Evolutionary conservation across 2,329 filamentous ascomycete species (phyloP).

Genomic region (Talaromyces sp.): DNA sequence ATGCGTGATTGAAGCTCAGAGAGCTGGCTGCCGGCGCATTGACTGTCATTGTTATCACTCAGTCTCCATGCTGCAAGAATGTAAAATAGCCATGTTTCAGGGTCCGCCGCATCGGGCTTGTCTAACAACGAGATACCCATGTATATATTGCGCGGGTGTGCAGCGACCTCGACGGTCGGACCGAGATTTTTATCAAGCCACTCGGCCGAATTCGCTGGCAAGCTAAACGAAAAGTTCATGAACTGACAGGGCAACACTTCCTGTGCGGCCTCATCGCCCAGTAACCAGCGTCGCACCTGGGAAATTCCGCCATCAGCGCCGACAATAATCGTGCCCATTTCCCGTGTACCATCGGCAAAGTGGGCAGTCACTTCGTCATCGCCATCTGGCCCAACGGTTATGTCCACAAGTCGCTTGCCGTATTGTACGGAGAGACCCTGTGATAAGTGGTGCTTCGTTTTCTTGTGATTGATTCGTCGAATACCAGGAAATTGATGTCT

Average conservation of each 20-base stretch:
- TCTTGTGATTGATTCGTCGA: conserved; percentile 8
- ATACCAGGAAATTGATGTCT: conserved; percentile 2
- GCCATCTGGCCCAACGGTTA: neutral
- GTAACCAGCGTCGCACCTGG: conserved; percentile 12
- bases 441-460: conserved; percentile 11
- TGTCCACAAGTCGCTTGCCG: conserved; percentile 8
- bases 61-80: conserved; percentile 10
- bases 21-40: neutral
- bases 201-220: neutral
- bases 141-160: conserved; percentile 13
- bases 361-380: conserved; percentile 8
- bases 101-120: conserved; percentile 7
- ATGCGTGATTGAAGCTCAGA: conserved; percentile 9
- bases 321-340: conserved; percentile 9
- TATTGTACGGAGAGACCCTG: conserved; percentile 6
- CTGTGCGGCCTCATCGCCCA: neutral
- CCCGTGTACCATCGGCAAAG: conserved; percentile 10
- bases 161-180: conserved; percentile 9
- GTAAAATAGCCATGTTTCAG: conserved; percentile 14
- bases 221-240: conserved; percentile 13
- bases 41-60: neutral
- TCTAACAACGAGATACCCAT: conserved; percentile 10
- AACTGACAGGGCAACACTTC: conserved; percentile 13
- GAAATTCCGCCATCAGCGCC: conserved; percentile 13
- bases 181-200: conserved; percentile 5